Conservation (phyloP, 331 rosid species). For the Rosa hybrid region DNA sequence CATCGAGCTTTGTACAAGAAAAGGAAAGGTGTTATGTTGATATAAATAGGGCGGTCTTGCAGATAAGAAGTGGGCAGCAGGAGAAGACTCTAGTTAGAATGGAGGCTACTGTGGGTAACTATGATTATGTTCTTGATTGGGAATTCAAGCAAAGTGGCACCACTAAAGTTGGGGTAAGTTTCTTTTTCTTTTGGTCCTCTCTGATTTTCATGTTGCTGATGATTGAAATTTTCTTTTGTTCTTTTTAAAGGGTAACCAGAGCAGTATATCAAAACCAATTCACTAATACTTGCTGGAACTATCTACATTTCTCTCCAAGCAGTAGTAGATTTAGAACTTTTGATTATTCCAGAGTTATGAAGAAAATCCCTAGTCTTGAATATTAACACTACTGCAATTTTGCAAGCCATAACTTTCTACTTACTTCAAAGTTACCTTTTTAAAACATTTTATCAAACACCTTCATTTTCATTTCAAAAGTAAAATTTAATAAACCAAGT, state of each 20-base stretch:
- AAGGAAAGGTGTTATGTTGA: neutral
- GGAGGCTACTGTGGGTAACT: slow-evolving; percentile 87
- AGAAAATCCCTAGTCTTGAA: no score
- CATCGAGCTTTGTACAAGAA: neutral
- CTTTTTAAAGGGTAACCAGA: neutral
- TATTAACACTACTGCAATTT: no score
- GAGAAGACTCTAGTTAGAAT: slow-evolving; percentile 68
- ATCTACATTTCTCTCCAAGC: no score
- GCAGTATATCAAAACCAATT: neutral
- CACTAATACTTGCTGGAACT: neutral
- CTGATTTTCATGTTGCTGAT: neutral
- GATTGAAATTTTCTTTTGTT: neutral
- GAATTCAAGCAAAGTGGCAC: slow-evolving; percentile 71
- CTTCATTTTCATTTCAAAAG: no score
- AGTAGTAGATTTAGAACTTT: no score
- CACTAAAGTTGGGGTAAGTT: slow-evolving; percentile 75
- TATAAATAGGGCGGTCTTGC: slow-evolving; percentile 7
- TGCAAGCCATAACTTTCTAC: no score
- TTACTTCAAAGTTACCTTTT: no score
- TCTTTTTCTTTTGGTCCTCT: neutral
- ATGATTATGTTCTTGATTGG: slow-evolving; percentile 92
- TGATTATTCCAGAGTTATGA: no score
- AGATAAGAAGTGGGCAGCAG: slow-evolving; percentile 75
- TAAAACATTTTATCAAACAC: no score
- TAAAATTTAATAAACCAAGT: no score